These are phyloP conservation scores for Termitomyces sp. DNA, from an alignment of 768 basidiomycete species.

Conservation along the genomic window DNA sequence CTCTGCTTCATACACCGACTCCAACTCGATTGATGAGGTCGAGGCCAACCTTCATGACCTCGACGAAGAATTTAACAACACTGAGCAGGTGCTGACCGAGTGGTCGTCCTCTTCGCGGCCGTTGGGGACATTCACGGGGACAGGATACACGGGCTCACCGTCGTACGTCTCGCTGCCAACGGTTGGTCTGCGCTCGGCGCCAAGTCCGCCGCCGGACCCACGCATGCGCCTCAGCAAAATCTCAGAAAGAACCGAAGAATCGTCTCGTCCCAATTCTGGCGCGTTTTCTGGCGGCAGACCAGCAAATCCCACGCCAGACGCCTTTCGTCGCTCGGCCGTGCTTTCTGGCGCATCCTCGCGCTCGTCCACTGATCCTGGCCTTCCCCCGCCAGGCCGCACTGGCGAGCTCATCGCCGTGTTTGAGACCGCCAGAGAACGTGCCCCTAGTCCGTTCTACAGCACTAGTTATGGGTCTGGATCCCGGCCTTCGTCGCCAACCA, in stretches of 20 bases:
- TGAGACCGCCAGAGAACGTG: slow-evolving; percentile 37
- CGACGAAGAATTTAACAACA: slow-evolving; percentile 61
- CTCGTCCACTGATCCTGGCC: slow-evolving; percentile 51
- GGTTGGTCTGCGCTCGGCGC: slow-evolving; percentile 26
- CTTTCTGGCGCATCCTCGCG: slow-evolving; percentile 35
- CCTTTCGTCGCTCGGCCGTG: slow-evolving; percentile 39
- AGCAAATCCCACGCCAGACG: slow-evolving; percentile 37
- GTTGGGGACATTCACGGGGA: slow-evolving; percentile 26
- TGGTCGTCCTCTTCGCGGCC: slow-evolving; percentile 52
- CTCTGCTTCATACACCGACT: slow-evolving; percentile 39
- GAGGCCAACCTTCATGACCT: slow-evolving; percentile 62
- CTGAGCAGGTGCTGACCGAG: slow-evolving; percentile 58
- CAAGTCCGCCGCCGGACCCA: slow-evolving; percentile 28
- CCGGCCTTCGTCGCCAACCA: slow-evolving; percentile 42
- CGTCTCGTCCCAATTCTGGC: slow-evolving; percentile 53
- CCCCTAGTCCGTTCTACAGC: slow-evolving; percentile 30
- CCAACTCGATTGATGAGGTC: slow-evolving; percentile 65
- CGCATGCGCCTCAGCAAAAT: slow-evolving; percentile 65
- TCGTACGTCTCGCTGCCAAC: slow-evolving; percentile 41
- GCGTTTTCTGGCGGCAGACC: slow-evolving; percentile 32
- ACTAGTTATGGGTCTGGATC: slow-evolving; percentile 31
- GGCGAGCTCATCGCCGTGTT: slow-evolving; percentile 74
- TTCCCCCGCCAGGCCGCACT: slow-evolving; percentile 51
- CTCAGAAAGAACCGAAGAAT: slow-evolving; percentile 71
- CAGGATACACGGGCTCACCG: slow-evolving; percentile 39